Conservation (phyloP, 1,284 basidiomycete species). For the Heliocybe sulcata region DNA sequence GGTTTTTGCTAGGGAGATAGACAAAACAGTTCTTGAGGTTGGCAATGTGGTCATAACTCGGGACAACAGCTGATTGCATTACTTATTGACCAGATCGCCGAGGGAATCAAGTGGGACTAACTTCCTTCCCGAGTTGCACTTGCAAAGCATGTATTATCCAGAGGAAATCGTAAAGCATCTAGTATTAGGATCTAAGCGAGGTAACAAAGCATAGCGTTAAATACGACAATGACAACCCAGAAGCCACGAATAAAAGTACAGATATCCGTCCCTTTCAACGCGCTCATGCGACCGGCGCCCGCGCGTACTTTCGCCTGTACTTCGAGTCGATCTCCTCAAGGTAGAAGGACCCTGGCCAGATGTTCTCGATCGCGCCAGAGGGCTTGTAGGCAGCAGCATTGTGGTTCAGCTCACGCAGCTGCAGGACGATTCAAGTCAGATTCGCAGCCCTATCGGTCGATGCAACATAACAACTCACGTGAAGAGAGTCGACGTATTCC, state of each 20-base stretch:
- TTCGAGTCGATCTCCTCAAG: conserved; percentile 53
- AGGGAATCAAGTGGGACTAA: not conserved
- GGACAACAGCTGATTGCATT: not conserved
- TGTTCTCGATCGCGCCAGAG: conserved; percentile 81
- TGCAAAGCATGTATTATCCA: not conserved
- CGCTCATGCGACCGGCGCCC: conserved; percentile 33
- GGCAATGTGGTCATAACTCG: not conserved
- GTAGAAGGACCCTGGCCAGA: conserved; percentile 94
- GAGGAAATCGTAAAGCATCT: not conserved
- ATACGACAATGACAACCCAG: not conserved
- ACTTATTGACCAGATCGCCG: not conserved
- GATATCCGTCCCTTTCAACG: not conserved
- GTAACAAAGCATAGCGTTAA: not conserved
- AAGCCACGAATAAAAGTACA: not conserved
- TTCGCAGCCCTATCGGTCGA: conserved; percentile 4
- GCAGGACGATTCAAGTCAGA: conserved; percentile 4
- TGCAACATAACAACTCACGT: conserved; percentile 37
- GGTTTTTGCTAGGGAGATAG: not conserved
- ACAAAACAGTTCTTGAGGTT: not conserved
- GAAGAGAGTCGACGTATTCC: conserved; percentile 73
- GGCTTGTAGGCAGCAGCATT: conserved; percentile 86
- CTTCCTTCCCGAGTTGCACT: not conserved
- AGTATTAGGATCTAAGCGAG: not conserved
- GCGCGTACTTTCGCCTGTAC: conserved; percentile 45
- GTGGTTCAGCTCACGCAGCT: conserved; percentile 96